Conservation (phyloP, 2,329 filamentous ascomycete genomes). For the Talaromyces sp. region DNA sequence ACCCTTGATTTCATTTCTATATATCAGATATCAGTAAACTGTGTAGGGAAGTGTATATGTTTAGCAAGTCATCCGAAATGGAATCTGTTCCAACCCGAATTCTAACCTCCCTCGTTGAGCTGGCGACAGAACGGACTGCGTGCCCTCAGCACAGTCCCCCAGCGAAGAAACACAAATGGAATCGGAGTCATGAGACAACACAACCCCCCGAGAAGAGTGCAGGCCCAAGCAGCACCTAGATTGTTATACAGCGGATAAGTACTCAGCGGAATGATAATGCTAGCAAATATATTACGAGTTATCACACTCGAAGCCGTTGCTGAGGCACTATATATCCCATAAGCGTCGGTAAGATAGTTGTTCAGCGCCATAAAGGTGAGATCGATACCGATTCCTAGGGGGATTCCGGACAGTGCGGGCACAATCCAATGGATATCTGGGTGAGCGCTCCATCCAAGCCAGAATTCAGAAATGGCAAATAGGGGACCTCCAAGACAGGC, state of each 20-base stretch:
- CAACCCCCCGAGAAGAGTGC: slow-evolving; percentile 36
- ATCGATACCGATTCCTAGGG: slow-evolving; percentile 59
- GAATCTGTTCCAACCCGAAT: not conserved
- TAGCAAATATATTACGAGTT: slow-evolving; percentile 48
- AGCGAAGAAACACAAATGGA: slow-evolving; percentile 36
- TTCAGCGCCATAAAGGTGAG: slow-evolving; percentile 62
- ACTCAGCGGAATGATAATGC: slow-evolving; percentile 52
- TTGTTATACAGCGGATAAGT: slow-evolving; percentile 33
- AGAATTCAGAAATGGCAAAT: slow-evolving; percentile 33
- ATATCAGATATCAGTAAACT: not conserved
- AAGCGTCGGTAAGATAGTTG: slow-evolving; percentile 65
- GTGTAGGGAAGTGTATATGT: not conserved
- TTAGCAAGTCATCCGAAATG: not conserved
- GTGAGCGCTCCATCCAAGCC: slow-evolving; percentile 57
- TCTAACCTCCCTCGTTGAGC: slow-evolving; percentile 5
- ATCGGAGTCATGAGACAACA: slow-evolving; percentile 36
- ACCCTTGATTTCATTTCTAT: not conserved
- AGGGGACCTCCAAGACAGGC: slow-evolving; percentile 62
- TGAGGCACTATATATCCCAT: slow-evolving; percentile 60
- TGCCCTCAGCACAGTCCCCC: slow-evolving; percentile 20
- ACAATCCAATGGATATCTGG: slow-evolving; percentile 47
- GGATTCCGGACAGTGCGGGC: slow-evolving; percentile 57
- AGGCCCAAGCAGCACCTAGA: slow-evolving; percentile 38
- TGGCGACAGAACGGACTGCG: slow-evolving; percentile 28
- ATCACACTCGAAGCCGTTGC: slow-evolving; percentile 51